These are phyloP conservation scores for Boletus rubroflammeus DNA, from an alignment of 768 basidiomycete species.

Conservation along the genomic window DNA sequence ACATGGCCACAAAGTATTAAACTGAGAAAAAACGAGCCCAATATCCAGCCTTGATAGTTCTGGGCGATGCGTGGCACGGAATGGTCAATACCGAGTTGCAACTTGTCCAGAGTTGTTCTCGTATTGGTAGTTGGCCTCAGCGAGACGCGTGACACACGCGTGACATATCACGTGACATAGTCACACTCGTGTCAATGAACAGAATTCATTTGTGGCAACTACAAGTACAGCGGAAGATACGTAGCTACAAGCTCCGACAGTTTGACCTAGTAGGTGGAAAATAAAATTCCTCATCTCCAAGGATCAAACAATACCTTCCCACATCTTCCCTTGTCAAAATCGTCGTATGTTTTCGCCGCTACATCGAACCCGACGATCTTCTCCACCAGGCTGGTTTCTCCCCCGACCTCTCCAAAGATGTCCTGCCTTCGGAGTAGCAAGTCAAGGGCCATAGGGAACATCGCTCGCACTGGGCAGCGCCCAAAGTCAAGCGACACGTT, in stretches of 20 bases:
- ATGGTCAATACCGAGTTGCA: background rate
- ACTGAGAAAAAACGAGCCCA: background rate
- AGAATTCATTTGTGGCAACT: background rate
- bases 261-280: no score
- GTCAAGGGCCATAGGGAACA: conserved; percentile 70
- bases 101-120: background rate
- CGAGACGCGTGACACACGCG: conserved; percentile 11
- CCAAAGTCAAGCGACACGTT: conserved; percentile 81
- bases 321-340: conserved; percentile 68
- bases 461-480: conserved; percentile 73
- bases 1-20: conserved; percentile 41
- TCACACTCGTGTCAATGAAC: conserved; percentile 14
- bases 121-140: background rate
- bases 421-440: conserved; percentile 67
- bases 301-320: conserved; percentile 80
- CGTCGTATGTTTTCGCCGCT: conserved; percentile 55
- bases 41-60: background rate
- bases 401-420: conserved; percentile 69
- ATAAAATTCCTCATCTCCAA: conserved; percentile 41
- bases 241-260: no score
- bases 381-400: conserved; percentile 61
- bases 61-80: background rate
- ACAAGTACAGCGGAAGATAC: no score
- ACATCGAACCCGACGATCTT: conserved; percentile 57
- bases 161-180: conserved; percentile 21